A percentile compares a stretch with the other conserved stretches of the same genome.
These are phyloP conservation scores for Capronia americana DNA, from an alignment of 2,329 filamentous ascomycete species.

Conservation along the genomic window DNA sequence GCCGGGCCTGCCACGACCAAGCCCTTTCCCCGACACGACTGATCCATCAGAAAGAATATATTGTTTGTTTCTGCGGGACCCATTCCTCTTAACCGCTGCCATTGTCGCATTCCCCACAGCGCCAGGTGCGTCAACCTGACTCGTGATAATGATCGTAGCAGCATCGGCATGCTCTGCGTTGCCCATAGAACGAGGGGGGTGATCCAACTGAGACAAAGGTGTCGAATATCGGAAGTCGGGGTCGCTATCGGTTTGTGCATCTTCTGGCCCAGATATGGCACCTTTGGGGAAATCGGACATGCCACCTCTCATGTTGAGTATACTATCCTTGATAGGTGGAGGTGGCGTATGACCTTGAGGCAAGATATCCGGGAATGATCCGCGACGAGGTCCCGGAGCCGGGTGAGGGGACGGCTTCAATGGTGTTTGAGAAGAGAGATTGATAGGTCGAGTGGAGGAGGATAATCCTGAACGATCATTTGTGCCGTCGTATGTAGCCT, in stretches of 20 bases:
- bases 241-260: conserved; percentile 26
- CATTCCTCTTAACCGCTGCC: not conserved
- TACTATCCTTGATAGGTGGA: conserved; percentile 10
- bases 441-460: not conserved
- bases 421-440: not conserved
- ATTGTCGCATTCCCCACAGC: not conserved
- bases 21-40: conserved; percentile 40
- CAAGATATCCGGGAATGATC: conserved; percentile 28
- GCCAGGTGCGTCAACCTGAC: not conserved
- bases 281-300: not conserved
- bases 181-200: conserved; percentile 8
- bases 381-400: conserved; percentile 20
- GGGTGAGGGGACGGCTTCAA: not conserved
- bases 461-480: not conserved
- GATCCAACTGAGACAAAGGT: conserved; percentile 9
- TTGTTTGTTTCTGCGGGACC: conserved; percentile 29
- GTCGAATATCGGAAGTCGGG: conserved; percentile 25
- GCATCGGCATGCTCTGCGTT: conserved; percentile 9
- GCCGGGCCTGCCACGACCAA: conserved; percentile 40
- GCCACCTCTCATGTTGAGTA: not conserved
- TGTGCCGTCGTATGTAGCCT: not conserved
- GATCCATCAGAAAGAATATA: conserved; percentile 37
- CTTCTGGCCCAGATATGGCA: conserved; percentile 9
- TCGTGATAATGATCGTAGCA: conserved; percentile 10
- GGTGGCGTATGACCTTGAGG: conserved; percentile 29